Percentiles rank a stretch among this genome's conserved stretches.
Evolutionary conservation across 2,329 filamentous ascomycete species (phyloP).

Genomic region (Cladophialophora bantiana): DNA sequence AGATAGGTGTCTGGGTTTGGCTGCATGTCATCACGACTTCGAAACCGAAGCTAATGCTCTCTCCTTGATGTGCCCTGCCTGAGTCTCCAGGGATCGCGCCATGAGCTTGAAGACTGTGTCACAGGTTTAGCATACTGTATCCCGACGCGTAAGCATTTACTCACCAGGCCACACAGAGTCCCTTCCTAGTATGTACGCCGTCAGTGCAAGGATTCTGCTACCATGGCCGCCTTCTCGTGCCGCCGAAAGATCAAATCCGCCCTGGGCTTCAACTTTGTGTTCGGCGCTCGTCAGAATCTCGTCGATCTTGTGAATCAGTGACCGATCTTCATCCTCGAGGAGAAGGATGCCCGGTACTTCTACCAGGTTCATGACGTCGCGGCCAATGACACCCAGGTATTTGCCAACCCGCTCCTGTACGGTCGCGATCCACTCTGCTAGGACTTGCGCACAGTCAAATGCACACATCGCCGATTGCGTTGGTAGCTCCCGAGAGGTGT

Average conservation of each 20-base stretch:
- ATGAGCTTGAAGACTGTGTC: conserved; percentile 71
- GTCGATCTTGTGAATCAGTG: conserved; percentile 81
- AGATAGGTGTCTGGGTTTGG: background rate
- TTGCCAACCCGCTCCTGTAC: conserved; percentile 93
- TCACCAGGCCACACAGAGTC: conserved; percentile 91
- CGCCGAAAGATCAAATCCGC: conserved; percentile 29
- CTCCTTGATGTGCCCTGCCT: conserved; percentile 68
- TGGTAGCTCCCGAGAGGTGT: conserved; percentile 82
- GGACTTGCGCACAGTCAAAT: conserved; percentile 91
- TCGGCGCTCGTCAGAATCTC: conserved; percentile 80
- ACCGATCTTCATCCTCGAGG: conserved; percentile 88
- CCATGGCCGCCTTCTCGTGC: conserved; percentile 75
- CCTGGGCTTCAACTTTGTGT: conserved; percentile 62
- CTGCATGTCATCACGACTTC: conserved; percentile 24
- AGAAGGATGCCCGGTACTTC: conserved; percentile 89
- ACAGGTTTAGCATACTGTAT: conserved; percentile 9
- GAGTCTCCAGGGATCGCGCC: conserved; percentile 69
- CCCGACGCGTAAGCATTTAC: conserved; percentile 43
- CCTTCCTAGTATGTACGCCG: conserved; percentile 85
- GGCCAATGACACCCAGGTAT: conserved; percentile 85
- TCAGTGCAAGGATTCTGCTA: conserved; percentile 81
- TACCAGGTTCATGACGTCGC: conserved; percentile 77
- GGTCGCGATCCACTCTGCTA: conserved; percentile 92
- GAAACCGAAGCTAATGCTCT: conserved; percentile 60
- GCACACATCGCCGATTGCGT: conserved; percentile 90